Evolutionary conservation across 345 rosid genomes (phyloP), one percentile per base, ranked within the genome.

Genomic region (Conringia planisiliqua): DNA sequence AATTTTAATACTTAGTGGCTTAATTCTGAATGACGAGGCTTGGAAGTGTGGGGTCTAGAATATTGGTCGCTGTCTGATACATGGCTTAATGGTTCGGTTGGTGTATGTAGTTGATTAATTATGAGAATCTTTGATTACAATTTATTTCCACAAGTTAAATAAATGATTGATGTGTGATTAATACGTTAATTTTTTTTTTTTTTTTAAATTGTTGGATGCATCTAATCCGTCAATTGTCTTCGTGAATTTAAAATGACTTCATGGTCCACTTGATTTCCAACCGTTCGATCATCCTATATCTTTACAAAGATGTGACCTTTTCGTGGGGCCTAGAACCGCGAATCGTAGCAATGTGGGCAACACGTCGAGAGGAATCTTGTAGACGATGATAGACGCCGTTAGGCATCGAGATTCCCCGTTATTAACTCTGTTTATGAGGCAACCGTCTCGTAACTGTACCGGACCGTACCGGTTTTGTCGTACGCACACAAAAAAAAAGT

Each of bases 391-490:
- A 30, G 51, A 68, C 75, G 71, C 52, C 70, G 75, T 76, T 56
- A 70, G 1, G 3, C 61, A 10, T 29, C 54, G 20, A 70, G 75
- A 70, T 76, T 76, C 80, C 65, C 71, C 75, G 71, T 76, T 76
- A 43, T 20, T 51, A 69, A 76, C 57, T 52, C 74, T 56, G 74
- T 62, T 62, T 54, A 6, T 13, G 60, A 54, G 10, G 33, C 17
- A 54, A 62, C 75, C 65, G 32, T 70, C 26, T 55, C 12, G 6
- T 7, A 24, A 36, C 30, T 70, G 75, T 76, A 76, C 79, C 79
- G 74, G 79, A 38, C 60, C 60, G 73, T 74, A 74, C 63, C 74
- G 73, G 79, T 68, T 75, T 70, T 76, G 71, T 70, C 71, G 71
- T 62, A 59, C 32, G 36, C 62, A 29, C 35, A 9, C 17, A 42